Percentiles rank a stretch among this genome's conserved stretches.
Evolutionary conservation across 768 basidiomycete species (phyloP).

Genomic region (Fomitopsis pulvina): DNA sequence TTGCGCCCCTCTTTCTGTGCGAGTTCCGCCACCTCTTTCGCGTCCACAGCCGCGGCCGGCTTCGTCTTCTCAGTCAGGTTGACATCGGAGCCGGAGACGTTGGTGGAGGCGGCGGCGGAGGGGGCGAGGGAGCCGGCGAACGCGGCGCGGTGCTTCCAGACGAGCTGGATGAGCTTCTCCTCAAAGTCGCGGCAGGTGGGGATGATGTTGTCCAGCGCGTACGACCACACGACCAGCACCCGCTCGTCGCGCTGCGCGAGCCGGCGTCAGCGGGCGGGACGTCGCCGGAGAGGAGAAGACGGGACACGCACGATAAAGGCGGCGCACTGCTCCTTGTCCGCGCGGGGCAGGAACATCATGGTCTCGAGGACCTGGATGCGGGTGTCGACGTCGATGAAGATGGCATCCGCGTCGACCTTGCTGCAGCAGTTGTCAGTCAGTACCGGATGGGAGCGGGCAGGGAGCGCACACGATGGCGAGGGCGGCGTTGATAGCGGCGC

Average conservation of each 20-base stretch:
- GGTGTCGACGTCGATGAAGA: slow-evolving; percentile 73
- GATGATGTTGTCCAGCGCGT: slow-evolving; percentile 75
- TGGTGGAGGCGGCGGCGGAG: slow-evolving; percentile 35
- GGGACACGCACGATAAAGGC: slow-evolving; percentile 77
- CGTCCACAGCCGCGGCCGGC: slow-evolving; percentile 9
- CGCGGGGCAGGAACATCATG: slow-evolving; percentile 58
- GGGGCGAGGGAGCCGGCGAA: slow-evolving; percentile 27
- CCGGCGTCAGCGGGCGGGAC: neutral
- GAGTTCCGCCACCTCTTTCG: slow-evolving; percentile 16
- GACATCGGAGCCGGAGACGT: slow-evolving; percentile 45
- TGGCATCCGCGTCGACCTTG: slow-evolving; percentile 48
- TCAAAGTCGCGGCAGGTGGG: slow-evolving; percentile 70
- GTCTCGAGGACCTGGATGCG: slow-evolving; percentile 82
- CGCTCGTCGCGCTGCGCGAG: slow-evolving; percentile 66
- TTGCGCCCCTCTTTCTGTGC: slow-evolving; percentile 12
- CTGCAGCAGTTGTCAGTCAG: slow-evolving; percentile 27
- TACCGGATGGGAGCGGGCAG: neutral
- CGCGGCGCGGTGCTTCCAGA: slow-evolving; percentile 52
- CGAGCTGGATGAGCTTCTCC: slow-evolving; percentile 70
- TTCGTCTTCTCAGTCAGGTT: slow-evolving; percentile 46
- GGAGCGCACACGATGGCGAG: slow-evolving; percentile 58
- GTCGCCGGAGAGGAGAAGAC: neutral
- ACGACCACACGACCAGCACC: slow-evolving; percentile 80
- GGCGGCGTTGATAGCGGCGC: slow-evolving; percentile 76
- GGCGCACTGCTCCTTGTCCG: slow-evolving; percentile 88